phyloP scores from a whole-genome alignment of 2,329 filamentous ascomycete genomes.

The Metarhizium robertsii region DNA sequence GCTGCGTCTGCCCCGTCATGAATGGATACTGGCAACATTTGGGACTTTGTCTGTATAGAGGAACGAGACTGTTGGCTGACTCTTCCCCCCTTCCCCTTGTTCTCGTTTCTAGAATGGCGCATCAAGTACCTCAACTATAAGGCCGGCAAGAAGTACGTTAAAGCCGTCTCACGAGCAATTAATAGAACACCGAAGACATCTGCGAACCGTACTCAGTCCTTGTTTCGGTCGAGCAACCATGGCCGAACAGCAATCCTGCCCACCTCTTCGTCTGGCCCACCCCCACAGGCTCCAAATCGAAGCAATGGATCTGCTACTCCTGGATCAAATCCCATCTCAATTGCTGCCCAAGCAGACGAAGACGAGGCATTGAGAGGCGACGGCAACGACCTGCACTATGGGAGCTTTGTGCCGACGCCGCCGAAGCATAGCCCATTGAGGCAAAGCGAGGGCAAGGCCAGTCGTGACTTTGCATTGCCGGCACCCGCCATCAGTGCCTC shows the following conservation, averaged over 20 bases:
- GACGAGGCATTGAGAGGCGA: slow-evolving; percentile 14
- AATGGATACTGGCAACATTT: neutral
- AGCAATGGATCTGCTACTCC: neutral
- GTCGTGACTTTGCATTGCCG: slow-evolving; percentile 41
- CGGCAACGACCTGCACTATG: slow-evolving; percentile 36
- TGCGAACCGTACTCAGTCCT: slow-evolving; percentile 22
- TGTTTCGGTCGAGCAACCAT: slow-evolving; percentile 15
- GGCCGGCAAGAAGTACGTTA: slow-evolving; percentile 88
- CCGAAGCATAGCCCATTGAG: slow-evolving; percentile 18
- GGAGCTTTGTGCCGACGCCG: slow-evolving; percentile 41
- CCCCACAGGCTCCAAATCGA: neutral
- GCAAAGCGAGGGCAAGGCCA: slow-evolving; percentile 9
- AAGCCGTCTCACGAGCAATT: slow-evolving; percentile 67
- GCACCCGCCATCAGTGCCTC: slow-evolving; percentile 39
- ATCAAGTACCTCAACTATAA: slow-evolving; percentile 94
- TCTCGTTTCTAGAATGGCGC: slow-evolving; percentile 60
- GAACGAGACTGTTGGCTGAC: neutral
- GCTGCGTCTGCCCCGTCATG: neutral
- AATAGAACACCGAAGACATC: slow-evolving; percentile 42
- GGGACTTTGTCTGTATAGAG: neutral
- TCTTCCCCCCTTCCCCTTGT: neutral
- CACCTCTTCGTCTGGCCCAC: neutral
- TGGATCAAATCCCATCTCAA: slow-evolving; percentile 1
- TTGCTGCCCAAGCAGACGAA: slow-evolving; percentile 1
- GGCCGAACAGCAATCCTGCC: slow-evolving; percentile 3